phyloP scores from a whole-genome alignment of 1,284 basidiomycete genomes.

The Macrocystidia cucumis region DNA sequence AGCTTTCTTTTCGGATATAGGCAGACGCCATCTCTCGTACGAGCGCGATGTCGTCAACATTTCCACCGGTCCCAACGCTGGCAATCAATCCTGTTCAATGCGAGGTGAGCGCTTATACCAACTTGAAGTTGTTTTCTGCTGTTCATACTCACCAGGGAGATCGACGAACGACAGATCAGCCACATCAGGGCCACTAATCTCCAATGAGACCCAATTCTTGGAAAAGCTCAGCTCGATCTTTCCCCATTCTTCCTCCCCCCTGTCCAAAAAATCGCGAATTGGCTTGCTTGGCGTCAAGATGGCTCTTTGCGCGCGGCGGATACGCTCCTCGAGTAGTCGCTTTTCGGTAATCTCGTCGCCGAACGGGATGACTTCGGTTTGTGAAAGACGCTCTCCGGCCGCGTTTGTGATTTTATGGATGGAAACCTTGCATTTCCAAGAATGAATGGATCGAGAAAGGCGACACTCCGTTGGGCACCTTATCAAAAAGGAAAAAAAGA shows the following conservation, averaged over 20 bases:
- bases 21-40: conserved; percentile 51
- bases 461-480: conserved; percentile 73
- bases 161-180: conserved; percentile 69
- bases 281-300: conserved; percentile 53
- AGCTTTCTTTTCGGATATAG: conserved; percentile 57
- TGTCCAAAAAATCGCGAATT: conserved; percentile 28
- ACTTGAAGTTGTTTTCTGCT: too few species aligned
- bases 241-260: conserved; percentile 20
- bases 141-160: conserved; percentile 49
- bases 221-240: conserved; percentile 46
- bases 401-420: conserved; percentile 44
- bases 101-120: too few species aligned
- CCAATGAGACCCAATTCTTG: conserved; percentile 52
- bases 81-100: conserved; percentile 50
- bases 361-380: conserved; percentile 37
- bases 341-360: conserved; percentile 46
- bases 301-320: conserved; percentile 64
- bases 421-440: conserved; percentile 57
- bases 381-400: conserved; percentile 31
- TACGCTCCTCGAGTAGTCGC: conserved; percentile 50
- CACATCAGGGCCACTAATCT: conserved; percentile 60
- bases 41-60: conserved; percentile 48
- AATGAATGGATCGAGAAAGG: conserved; percentile 32
- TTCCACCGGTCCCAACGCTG: conserved; percentile 42
- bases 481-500: conserved; percentile 6